These are phyloP conservation scores for Cladorrhinum sp. DNA, from an alignment of 2,329 filamentous ascomycete species.

Conservation along the genomic window DNA sequence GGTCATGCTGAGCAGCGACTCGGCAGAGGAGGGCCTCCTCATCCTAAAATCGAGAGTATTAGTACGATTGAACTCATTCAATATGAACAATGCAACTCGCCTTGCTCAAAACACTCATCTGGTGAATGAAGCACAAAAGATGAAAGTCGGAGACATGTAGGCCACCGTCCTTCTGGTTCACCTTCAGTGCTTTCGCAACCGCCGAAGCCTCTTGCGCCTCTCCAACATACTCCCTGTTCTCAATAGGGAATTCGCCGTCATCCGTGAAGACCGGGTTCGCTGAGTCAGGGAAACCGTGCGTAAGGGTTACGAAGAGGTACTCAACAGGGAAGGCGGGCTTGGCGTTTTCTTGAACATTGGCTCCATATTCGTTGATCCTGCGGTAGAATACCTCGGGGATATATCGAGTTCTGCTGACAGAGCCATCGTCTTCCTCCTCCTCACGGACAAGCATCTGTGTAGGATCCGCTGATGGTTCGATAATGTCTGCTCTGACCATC, in stretches of 20 bases:
- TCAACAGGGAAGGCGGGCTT: constrained; percentile 96
- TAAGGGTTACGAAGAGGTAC: constrained; percentile 92
- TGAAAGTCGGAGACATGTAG: constrained; percentile 88
- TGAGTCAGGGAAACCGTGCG: constrained; percentile 87
- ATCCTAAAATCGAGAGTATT: constrained; percentile 55
- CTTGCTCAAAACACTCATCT: constrained; percentile 78
- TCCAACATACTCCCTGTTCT: constrained; percentile 85
- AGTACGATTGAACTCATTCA: not conserved
- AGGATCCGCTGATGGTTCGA: constrained; percentile 92
- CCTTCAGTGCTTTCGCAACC: constrained; percentile 66
- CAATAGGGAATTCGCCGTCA: constrained; percentile 71
- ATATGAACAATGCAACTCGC: constrained; percentile 48
- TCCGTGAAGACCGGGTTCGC: constrained; percentile 74
- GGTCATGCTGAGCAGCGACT: constrained; percentile 77
- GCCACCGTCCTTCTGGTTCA: constrained; percentile 51
- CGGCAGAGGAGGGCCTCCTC: constrained; percentile 84
- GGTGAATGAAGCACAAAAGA: constrained; percentile 80
- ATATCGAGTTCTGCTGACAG: constrained; percentile 69
- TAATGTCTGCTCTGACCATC: constrained; percentile 92
- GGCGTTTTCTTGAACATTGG: constrained; percentile 94
- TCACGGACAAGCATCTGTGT: constrained; percentile 90
- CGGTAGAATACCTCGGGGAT: constrained; percentile 98
- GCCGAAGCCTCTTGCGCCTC: constrained; percentile 76
- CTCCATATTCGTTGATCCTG: constrained; percentile 92
- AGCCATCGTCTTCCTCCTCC: constrained; percentile 79